Conservation (phyloP, 129 eudicot genomes). For the Tanacetum coccineum region DNA sequence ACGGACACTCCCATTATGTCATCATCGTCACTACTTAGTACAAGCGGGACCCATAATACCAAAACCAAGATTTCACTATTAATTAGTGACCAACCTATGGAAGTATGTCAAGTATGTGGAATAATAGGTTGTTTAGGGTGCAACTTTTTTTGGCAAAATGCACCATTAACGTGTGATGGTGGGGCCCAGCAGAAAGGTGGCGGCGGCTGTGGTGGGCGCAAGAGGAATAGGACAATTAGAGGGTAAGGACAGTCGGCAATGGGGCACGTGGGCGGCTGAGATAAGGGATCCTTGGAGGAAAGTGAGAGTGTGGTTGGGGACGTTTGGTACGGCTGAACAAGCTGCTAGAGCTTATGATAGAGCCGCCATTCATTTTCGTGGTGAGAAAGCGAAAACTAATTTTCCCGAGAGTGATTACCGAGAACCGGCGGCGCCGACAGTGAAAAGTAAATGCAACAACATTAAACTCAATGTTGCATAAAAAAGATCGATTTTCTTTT, state of each 20-base stretch:
- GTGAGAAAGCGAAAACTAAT: constrained; percentile 48
- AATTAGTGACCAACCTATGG: constrained; percentile 16
- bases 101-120: constrained; percentile 17
- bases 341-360: constrained; percentile 58
- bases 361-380: constrained; percentile 47
- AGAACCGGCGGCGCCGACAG: not conserved
- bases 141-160: constrained; percentile 21
- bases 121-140: constrained; percentile 32
- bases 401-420: constrained; percentile 38
- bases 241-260: constrained; percentile 31
- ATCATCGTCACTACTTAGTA: not conserved
- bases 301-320: constrained; percentile 48
- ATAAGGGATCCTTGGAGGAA: constrained; percentile 40
- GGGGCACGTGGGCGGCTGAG: constrained; percentile 53
- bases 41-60: not conserved
- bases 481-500: too few relatives aligned
- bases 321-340: constrained; percentile 43
- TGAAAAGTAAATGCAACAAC: not conserved
- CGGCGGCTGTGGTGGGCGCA: constrained; percentile 8
- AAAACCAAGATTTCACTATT: not conserved
- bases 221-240: constrained; percentile 30
- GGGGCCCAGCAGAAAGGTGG: not conserved
- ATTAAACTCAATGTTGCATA: too few relatives aligned
- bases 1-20: not conserved
- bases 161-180: constrained; percentile 5